A percentile compares a stretch with the other conserved stretches of the same genome.
Conservation (phyloP, 257 asterid genomes). For the Solanum piurae region DNA sequence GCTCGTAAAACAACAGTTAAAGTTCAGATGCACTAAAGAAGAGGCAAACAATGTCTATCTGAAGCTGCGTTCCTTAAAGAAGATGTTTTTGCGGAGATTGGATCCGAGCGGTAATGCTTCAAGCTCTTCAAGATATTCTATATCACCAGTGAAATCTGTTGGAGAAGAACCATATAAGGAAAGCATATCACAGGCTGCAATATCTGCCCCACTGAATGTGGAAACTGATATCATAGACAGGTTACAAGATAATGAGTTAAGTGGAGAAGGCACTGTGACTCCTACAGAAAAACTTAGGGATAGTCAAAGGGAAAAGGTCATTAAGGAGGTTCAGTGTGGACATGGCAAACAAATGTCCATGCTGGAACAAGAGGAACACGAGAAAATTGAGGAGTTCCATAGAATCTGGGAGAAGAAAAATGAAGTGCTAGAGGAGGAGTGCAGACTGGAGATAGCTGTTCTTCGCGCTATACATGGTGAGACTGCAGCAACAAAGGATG, state of each 20-base stretch:
- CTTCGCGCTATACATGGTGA: conserved; percentile 18
- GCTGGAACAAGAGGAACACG: conserved; percentile 24
- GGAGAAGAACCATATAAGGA: conserved; percentile 6
- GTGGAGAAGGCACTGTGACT: neutral
- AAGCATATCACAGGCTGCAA: neutral
- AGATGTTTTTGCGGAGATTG: conserved; percentile 19
- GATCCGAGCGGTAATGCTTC: conserved; percentile 2
- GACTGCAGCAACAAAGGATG: conserved; percentile 13
- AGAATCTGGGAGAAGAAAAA: conserved; percentile 31
- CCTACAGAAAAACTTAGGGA: conserved; percentile 4
- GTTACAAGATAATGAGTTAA: conserved; percentile 1
- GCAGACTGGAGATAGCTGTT: conserved; percentile 27
- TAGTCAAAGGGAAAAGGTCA: neutral
- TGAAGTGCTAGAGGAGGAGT: conserved; percentile 17
- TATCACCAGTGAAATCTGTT: conserved; percentile 8
- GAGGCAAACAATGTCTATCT: conserved; percentile 30
- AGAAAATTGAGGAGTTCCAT: conserved; percentile 28
- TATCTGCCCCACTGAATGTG: neutral
- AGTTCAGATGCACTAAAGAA: conserved; percentile 57
- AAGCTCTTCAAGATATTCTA: neutral
- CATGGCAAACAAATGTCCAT: conserved; percentile 30
- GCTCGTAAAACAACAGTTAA: conserved; percentile 32
- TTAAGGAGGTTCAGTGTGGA: conserved; percentile 17
- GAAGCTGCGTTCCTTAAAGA: conserved; percentile 42
- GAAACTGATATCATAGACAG: conserved; percentile 8